These are phyloP conservation scores for Yarrowia osloensis DNA, from an alignment of 805 yeast species.

Conservation along the genomic window DNA sequence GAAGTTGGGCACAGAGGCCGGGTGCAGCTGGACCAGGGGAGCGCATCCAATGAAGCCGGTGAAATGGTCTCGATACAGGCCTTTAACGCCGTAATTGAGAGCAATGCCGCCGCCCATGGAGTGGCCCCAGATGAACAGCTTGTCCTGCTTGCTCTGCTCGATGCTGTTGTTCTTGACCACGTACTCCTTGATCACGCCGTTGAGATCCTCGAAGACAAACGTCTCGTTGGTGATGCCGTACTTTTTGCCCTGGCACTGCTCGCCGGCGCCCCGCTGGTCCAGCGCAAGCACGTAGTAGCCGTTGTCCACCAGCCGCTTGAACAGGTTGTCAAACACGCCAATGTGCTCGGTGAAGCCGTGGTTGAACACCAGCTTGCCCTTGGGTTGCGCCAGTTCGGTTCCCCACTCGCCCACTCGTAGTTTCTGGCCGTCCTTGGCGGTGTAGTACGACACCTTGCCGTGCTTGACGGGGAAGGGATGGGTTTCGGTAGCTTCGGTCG, in stretches of 20 bases:
- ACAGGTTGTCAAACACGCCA: conserved; percentile 41
- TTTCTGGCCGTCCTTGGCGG: conserved; percentile 28
- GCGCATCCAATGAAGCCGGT: conserved; percentile 43
- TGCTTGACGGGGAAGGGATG: conserved; percentile 14
- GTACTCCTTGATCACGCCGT: conserved; percentile 37
- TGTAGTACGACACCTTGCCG: conserved; percentile 21
- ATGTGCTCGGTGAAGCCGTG: conserved; percentile 46
- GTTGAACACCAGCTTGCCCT: conserved; percentile 41
- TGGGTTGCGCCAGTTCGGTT: conserved; percentile 11
- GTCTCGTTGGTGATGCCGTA: conserved; percentile 43
- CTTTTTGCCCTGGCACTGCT: conserved; percentile 40
- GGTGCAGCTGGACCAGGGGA: conserved; percentile 41
- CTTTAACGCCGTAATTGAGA: conserved; percentile 44
- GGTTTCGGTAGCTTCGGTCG: not conserved
- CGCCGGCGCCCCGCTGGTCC: conserved; percentile 48
- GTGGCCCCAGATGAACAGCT: conserved; percentile 43
- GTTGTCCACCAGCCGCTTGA: conserved; percentile 38
- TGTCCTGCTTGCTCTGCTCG: conserved; percentile 29
- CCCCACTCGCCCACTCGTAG: conserved; percentile 29
- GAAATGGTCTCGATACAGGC: conserved; percentile 40
- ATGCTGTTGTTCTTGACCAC: conserved; percentile 3
- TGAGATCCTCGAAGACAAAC: conserved; percentile 42
- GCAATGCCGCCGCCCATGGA: conserved; percentile 47
- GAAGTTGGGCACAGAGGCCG: conserved; percentile 37
- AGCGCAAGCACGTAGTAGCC: conserved; percentile 45